These are phyloP conservation scores for Coemansia sp. DNA, from an alignment of 192 early-diverging fungal genomes.

Conservation along the genomic window DNA sequence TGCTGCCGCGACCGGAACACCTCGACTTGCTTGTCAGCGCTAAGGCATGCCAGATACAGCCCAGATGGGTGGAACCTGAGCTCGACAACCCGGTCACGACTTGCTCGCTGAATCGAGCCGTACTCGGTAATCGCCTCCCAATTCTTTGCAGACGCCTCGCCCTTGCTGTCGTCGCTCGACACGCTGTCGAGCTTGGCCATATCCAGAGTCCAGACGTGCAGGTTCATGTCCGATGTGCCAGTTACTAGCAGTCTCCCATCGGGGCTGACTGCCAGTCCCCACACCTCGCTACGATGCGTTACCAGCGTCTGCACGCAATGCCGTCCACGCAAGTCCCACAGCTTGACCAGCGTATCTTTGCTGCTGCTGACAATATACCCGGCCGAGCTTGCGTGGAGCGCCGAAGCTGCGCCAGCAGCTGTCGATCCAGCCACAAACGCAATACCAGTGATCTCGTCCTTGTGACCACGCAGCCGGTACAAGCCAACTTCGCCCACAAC, in stretches of 20 bases:
- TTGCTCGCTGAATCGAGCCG: constrained; percentile 78
- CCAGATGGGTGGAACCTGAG: constrained; percentile 80
- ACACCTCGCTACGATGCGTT: constrained; percentile 92
- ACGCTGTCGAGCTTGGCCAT: constrained; percentile 24
- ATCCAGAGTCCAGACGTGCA: constrained; percentile 90
- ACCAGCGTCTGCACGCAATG: constrained; percentile 95
- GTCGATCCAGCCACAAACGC: constrained; percentile 33
- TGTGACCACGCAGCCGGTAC: constrained; percentile 89
- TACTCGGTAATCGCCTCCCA: constrained; percentile 72
- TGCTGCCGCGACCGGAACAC: constrained; percentile 77
- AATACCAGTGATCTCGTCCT: constrained; percentile 85
- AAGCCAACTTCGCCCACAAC: constrained; percentile 88
- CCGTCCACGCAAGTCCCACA: constrained; percentile 94
- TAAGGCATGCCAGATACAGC: constrained; percentile 76
- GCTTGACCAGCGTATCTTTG: constrained; percentile 94
- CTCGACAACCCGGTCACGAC: constrained; percentile 78
- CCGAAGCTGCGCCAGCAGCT: constrained; percentile 21
- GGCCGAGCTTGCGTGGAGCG: constrained; percentile 56
- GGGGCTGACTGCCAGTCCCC: constrained; percentile 75
- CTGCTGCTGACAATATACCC: constrained; percentile 85
- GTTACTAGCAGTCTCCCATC: constrained; percentile 76
- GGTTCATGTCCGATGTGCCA: constrained; percentile 80
- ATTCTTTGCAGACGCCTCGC: constrained; percentile 17
- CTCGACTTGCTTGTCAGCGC: constrained; percentile 81
- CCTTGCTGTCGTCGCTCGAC: constrained; percentile 20